Conservation (phyloP, 805 yeast species). For the Lipomyces yamadae region DNA sequence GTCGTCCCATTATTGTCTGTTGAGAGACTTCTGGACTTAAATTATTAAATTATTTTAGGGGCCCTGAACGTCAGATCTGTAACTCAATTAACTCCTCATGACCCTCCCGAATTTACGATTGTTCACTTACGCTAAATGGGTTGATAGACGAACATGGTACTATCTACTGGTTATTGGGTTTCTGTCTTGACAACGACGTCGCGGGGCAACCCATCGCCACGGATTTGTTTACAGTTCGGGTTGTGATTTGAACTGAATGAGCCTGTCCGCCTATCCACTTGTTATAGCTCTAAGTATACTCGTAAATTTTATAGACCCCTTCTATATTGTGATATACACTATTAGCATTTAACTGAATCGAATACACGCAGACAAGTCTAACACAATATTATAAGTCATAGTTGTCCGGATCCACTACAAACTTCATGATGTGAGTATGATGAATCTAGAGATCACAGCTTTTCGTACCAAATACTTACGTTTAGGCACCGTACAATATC, state of each 20-base stretch:
- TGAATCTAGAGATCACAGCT: not conserved
- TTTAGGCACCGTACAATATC: conserved; percentile 28
- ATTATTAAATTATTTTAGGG: too few relatives aligned
- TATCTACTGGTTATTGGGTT: too few relatives aligned
- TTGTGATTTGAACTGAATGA: not conserved
- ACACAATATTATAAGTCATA: not conserved
- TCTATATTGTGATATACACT: not conserved
- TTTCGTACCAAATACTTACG: not conserved
- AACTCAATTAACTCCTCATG: too few relatives aligned
- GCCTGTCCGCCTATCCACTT: not conserved
- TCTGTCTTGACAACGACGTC: too few relatives aligned
- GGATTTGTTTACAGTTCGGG: not conserved
- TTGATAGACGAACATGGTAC: too few relatives aligned
- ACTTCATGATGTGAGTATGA: not conserved
- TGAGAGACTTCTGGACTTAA: too few relatives aligned
- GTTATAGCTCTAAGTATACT: not conserved
- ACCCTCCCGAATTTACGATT: too few relatives aligned
- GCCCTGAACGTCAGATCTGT: too few relatives aligned
- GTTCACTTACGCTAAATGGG: too few relatives aligned
- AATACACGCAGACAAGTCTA: not conserved
- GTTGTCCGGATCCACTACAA: not conserved
- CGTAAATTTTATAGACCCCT: not conserved
- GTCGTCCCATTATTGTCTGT: too few relatives aligned
- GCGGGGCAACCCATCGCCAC: not conserved
- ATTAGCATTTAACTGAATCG: not conserved